phyloP scores from a whole-genome alignment of 495 filamentous ascomycete genomes.

The Neurospora terricola region DNA sequence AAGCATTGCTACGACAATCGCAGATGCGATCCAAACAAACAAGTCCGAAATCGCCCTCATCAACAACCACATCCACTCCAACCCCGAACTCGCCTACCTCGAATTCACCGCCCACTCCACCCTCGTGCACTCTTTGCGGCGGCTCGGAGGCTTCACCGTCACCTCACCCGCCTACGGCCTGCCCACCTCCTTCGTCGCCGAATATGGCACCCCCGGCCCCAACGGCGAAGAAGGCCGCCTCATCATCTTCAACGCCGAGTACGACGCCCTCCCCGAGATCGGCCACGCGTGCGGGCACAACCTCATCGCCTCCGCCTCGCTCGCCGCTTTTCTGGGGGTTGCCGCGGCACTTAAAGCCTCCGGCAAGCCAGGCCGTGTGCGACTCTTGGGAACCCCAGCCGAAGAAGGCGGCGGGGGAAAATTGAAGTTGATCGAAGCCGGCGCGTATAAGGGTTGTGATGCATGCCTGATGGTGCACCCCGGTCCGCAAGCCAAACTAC shows the following conservation, averaged over 20 bases:
- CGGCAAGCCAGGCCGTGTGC: slow-evolving; percentile 41
- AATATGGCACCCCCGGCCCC: slow-evolving; percentile 13
- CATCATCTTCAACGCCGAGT: slow-evolving; percentile 49
- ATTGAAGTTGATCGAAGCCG: slow-evolving; percentile 36
- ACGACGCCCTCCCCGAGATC: slow-evolving; percentile 37
- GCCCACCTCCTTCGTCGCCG: slow-evolving; percentile 44
- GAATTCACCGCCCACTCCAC: slow-evolving; percentile 44
- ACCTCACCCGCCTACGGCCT: slow-evolving; percentile 39
- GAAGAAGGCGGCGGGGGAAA: slow-evolving; percentile 52
- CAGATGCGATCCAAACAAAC: background rate
- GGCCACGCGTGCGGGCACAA: slow-evolving; percentile 53
- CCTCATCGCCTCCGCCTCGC: slow-evolving; percentile 52
- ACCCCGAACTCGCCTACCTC: slow-evolving; percentile 46
- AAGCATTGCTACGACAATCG: slow-evolving; percentile 7
- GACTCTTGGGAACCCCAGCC: slow-evolving; percentile 58
- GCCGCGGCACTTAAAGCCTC: slow-evolving; percentile 41
- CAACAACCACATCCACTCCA: slow-evolving; percentile 40
- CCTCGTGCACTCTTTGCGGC: slow-evolving; percentile 32
- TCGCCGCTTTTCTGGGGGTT: slow-evolving; percentile 48
- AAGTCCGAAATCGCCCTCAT: slow-evolving; percentile 32
- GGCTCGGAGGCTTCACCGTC: slow-evolving; percentile 32
- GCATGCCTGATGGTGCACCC: slow-evolving; percentile 49
- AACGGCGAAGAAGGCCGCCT: slow-evolving; percentile 36
- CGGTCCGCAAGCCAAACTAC: slow-evolving; percentile 25
- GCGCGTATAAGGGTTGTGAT: slow-evolving; percentile 38